phyloP scores from a whole-genome alignment of 2,329 filamentous ascomycete species.

The Cordyceps javanica region DNA sequence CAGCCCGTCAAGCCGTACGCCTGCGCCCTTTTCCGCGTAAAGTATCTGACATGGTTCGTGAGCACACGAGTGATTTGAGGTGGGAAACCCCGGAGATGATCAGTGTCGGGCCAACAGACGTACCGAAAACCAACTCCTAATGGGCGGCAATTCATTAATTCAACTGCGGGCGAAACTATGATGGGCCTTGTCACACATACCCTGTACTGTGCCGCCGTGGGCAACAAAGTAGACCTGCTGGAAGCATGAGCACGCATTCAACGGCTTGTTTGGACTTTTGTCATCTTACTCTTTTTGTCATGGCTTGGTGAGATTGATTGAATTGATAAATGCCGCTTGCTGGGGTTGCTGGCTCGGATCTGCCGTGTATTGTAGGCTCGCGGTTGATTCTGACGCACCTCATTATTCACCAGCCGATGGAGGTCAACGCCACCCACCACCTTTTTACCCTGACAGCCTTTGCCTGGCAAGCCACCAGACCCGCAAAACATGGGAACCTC shows the following conservation, averaged over 20 bases:
- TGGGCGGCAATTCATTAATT: constrained; percentile 20
- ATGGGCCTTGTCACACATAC: constrained; percentile 33
- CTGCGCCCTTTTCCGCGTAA: constrained; percentile 45
- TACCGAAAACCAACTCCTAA: constrained; percentile 53
- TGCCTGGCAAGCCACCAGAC: background rate
- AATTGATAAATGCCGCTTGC: no score
- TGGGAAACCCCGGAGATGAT: no score
- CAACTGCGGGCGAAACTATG: constrained; percentile 24
- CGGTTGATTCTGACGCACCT: no score
- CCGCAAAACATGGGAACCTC: background rate
- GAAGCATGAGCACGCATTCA: background rate
- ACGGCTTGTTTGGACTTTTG: background rate
- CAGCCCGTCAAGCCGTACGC: constrained; percentile 51
- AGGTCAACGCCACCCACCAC: no score
- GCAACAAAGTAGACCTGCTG: constrained; percentile 56
- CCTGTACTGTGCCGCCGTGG: constrained; percentile 62
- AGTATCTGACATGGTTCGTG: constrained; percentile 36
- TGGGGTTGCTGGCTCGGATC: background rate
- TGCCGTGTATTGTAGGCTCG: background rate
- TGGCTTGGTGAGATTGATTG: constrained; percentile 5
- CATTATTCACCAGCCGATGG: no score
- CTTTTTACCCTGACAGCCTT: no score
- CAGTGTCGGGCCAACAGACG: no score
- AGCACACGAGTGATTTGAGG: background rate
- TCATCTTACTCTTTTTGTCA: constrained; percentile 30